Evolutionary conservation across 2,329 filamentous ascomycete genomes (phyloP), one percentile per base, ranked within the genome.

Genomic region (Ophiobolus disseminans): DNA sequence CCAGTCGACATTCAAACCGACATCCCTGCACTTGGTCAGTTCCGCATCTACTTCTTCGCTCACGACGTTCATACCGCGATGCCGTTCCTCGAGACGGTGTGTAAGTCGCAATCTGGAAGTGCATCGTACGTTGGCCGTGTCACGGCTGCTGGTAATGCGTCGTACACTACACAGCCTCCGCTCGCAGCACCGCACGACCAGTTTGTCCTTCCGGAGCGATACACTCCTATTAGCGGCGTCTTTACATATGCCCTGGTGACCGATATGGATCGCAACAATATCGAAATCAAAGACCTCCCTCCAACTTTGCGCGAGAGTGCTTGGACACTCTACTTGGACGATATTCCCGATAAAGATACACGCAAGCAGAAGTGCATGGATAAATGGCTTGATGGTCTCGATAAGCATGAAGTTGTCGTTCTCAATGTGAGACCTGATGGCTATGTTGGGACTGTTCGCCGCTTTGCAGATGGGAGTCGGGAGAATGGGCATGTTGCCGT

Each of bases 1-100:
- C 88, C 88, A 0, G 84, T 92, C 32, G 86, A 91, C 59, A 76
- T 91, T 21, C 87, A 92, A 66, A 82, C 90, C 5, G 89, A 91
- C 63, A 89, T 91, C 35, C 89, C 89, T 1, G 82, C 90, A 72
- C 76, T 91, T 5, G 86, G 88, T 20, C 89, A 92, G 64, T 92
- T 91, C 76, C 82, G 87, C 39, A 82, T 91, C 36, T 91, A 89
- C 69, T 80, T 91, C 51, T 81, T 92, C 51, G 82, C 85, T 52
- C 84, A 82, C 63, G 80, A 89, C 60, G 77, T 90, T 2, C 76
- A 79, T 45, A 69, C 78, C 40, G 72, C 78, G 23, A 75, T 75
- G 44, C 73, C 75, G 1, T 89, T 89, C 70, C 75, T 91, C 19
- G 75, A 81, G 5, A 78, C 76, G 0, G 78, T 90, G 31, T 87